Conservation (phyloP, 2,329 filamentous ascomycete species). For the Pseudocercospora ulei region DNA sequence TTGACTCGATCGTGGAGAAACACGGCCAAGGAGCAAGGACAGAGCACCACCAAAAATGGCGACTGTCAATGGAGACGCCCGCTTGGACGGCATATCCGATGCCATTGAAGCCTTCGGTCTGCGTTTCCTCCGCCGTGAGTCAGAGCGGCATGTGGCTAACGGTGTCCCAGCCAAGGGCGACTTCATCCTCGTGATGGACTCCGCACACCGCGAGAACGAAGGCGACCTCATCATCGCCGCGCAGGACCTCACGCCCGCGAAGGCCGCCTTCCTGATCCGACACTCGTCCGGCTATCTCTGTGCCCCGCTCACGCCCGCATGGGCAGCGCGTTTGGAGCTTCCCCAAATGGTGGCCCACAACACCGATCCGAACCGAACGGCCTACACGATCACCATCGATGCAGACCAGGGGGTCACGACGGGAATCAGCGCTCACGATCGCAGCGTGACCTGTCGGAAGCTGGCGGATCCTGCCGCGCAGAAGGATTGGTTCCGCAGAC, state of each 20-base stretch:
- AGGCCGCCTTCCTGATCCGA: conserved; percentile 94
- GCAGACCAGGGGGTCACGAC: conserved; percentile 65
- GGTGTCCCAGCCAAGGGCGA: conserved; percentile 48
- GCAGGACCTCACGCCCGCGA: conserved; percentile 67
- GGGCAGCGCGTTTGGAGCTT: conserved; percentile 61
- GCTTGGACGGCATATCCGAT: conserved; percentile 42
- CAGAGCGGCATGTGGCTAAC: not conserved
- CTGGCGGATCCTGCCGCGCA: conserved; percentile 59
- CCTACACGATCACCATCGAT: conserved; percentile 87
- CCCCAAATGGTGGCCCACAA: conserved; percentile 80
- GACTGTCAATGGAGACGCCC: conserved; percentile 28
- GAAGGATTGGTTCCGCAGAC: conserved; percentile 59
- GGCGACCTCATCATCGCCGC: conserved; percentile 95
- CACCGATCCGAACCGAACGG: conserved; percentile 74
- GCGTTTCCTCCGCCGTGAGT: no score
- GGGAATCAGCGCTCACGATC: conserved; percentile 81
- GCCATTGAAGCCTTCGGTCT: conserved; percentile 41
- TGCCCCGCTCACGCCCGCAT: conserved; percentile 63
- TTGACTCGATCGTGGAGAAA: conserved; percentile 1
- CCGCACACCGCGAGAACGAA: conserved; percentile 88
- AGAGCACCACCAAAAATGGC: no score
- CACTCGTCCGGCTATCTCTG: conserved; percentile 84
- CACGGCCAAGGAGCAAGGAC: no score
- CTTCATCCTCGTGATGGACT: conserved; percentile 93
- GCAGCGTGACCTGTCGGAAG: conserved; percentile 66